Evolutionary conservation across 768 basidiomycete genomes (phyloP).

Genomic region (Agaricus bisporus): DNA sequence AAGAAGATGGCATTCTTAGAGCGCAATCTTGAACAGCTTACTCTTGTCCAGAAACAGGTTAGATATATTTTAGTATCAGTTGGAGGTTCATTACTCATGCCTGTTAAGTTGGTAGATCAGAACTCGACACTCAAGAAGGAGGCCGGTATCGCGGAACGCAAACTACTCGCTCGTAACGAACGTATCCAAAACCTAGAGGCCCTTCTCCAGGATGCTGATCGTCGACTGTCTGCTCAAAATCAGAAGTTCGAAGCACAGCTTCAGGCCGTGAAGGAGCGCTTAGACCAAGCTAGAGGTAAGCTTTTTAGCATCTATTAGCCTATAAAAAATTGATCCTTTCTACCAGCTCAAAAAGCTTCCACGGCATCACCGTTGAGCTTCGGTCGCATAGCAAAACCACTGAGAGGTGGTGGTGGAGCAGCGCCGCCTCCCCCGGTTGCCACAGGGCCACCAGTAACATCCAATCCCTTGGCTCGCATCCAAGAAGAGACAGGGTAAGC

Average conservation of each 20-base stretch:
- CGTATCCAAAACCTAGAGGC: slow-evolving; percentile 96
- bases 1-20: slow-evolving; percentile 99
- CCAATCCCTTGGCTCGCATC: slow-evolving; percentile 63
- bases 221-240: slow-evolving; percentile 86
- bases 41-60: slow-evolving; percentile 95
- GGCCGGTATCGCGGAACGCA: slow-evolving; percentile 93
- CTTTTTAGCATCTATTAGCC: slow-evolving; percentile 2
- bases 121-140: slow-evolving; percentile 97
- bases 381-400: slow-evolving; percentile 94
- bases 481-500: slow-evolving; percentile 78
- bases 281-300: slow-evolving; percentile 90
- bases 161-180: slow-evolving; percentile 92
- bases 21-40: slow-evolving; percentile 92
- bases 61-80: slow-evolving; percentile 14
- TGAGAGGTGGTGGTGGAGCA: slow-evolving; percentile 86
- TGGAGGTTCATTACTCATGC: slow-evolving; percentile 11
- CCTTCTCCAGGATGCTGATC: slow-evolving; percentile 89
- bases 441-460: slow-evolving; percentile 35
- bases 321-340: slow-evolving; percentile 3
- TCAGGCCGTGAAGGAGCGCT: slow-evolving; percentile 84
- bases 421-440: slow-evolving; percentile 30
- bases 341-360: slow-evolving; percentile 70
- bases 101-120: slow-evolving; percentile 87
- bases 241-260: slow-evolving; percentile 94
- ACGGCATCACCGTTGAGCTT: slow-evolving; percentile 71